These are phyloP conservation scores for Parastagonospora nodorum DNA, from an alignment of 2,329 filamentous ascomycete genomes.

Conservation along the genomic window DNA sequence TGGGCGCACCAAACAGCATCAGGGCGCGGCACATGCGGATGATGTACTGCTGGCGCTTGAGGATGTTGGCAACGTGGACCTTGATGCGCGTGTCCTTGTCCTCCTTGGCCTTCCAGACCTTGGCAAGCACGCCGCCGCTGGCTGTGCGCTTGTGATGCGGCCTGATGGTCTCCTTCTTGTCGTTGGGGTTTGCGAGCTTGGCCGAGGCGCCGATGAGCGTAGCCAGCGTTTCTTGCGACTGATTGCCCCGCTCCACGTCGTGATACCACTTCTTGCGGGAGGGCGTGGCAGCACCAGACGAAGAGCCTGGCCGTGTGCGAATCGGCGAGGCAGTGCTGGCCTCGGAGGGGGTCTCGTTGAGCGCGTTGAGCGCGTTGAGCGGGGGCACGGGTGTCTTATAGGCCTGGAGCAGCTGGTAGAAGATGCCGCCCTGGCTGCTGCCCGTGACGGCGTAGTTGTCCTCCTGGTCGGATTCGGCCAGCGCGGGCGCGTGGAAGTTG, in stretches of 20 bases:
- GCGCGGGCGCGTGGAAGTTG: not conserved
- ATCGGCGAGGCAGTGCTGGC: constrained; percentile 13
- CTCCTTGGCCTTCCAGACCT: constrained; percentile 34
- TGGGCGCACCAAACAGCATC: constrained; percentile 89
- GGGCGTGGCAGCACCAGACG: constrained; percentile 31
- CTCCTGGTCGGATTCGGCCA: constrained; percentile 16
- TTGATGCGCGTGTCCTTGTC: constrained; percentile 62
- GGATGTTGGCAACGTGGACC: constrained; percentile 67
- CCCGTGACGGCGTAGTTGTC: constrained; percentile 32
- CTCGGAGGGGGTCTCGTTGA: constrained; percentile 19
- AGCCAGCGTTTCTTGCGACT: constrained; percentile 37
- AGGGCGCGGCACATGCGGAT: constrained; percentile 81
- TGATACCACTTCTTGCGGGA: constrained; percentile 39
- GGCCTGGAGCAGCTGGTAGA: constrained; percentile 40
- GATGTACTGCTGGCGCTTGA: constrained; percentile 82
- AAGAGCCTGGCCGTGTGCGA: constrained; percentile 12
- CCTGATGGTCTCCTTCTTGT: constrained; percentile 18
- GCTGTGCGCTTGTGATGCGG: constrained; percentile 27
- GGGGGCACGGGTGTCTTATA: constrained; percentile 31
- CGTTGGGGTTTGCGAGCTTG: constrained; percentile 35
- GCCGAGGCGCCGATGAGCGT: constrained; percentile 36
- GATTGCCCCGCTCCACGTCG: constrained; percentile 25
- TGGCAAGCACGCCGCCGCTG: constrained; percentile 30
- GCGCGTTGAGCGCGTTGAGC: constrained; percentile 12
- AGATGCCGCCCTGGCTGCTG: constrained; percentile 35